Evolutionary conservation across 352 stramenopile species (phyloP).

Genomic region (Globisporangium splendens): DNA sequence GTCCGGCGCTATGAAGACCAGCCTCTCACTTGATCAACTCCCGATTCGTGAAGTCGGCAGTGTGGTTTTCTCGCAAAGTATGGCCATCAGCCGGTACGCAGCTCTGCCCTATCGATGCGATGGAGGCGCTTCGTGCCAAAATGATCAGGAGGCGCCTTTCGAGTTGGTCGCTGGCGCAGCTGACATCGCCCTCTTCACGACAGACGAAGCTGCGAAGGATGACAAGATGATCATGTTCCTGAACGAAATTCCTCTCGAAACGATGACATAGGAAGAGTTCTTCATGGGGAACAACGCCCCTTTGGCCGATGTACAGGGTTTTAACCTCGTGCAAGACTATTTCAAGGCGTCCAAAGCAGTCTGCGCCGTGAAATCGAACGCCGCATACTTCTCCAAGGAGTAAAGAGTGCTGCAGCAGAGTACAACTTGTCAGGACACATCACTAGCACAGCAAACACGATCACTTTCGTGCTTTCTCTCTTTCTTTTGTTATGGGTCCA

Average conservation of each 20-base stretch:
- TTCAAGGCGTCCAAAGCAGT: slow-evolving; percentile 22
- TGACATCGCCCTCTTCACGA: slow-evolving; percentile 28
- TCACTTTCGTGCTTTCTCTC: too few species aligned
- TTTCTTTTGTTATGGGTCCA: too few species aligned
- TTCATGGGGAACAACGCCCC: slow-evolving; percentile 41
- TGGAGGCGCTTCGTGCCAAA: slow-evolving; percentile 40
- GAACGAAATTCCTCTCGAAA: slow-evolving; percentile 24
- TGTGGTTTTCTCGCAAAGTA: slow-evolving; percentile 43
- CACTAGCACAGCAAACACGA: too few species aligned
- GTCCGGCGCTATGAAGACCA: slow-evolving; percentile 34
- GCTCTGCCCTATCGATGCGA: slow-evolving; percentile 42
- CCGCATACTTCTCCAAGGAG: too few species aligned
- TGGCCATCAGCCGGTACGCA: slow-evolving; percentile 54
- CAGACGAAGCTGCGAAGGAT: slow-evolving; percentile 22
- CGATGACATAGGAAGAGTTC: slow-evolving; percentile 39
- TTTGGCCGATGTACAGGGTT: slow-evolving; percentile 34
- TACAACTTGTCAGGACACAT: too few species aligned
- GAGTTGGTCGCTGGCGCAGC: slow-evolving; percentile 24
- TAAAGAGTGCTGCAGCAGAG: too few species aligned
- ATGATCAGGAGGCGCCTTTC: slow-evolving; percentile 43
- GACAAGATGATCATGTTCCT: background rate
- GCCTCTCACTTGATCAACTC: slow-evolving; percentile 40
- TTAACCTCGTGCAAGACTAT: slow-evolving; percentile 41
- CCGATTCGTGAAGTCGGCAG: slow-evolving; percentile 52
- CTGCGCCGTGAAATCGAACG: slow-evolving; percentile 17